Evolutionary conservation across 2,329 filamentous ascomycete genomes (phyloP).

Genomic region (Iodosphaeria phyllophila): DNA sequence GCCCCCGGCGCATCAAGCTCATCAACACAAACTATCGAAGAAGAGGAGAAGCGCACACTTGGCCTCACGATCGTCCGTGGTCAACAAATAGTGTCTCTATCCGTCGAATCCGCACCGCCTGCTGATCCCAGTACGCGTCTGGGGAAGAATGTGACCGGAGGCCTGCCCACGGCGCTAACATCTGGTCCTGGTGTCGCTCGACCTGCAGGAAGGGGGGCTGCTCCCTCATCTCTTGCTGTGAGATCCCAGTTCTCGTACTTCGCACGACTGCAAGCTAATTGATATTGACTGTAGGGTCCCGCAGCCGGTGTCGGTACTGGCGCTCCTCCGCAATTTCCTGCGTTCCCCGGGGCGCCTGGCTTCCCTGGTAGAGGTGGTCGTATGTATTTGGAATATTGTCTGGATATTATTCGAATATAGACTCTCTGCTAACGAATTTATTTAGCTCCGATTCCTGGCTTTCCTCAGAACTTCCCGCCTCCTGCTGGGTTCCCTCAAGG

Average conservation of each 20-base stretch:
- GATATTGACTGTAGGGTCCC: constrained; percentile 45
- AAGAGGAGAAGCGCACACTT: constrained; percentile 94
- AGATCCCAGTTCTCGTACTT: constrained; percentile 8
- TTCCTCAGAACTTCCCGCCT: constrained; percentile 23
- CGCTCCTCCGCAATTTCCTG: constrained; percentile 36
- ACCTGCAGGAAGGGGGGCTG: constrained; percentile 68
- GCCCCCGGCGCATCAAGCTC: constrained; percentile 44
- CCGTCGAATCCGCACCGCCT: constrained; percentile 87
- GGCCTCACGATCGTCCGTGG: constrained; percentile 89
- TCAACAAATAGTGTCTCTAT: constrained; percentile 84
- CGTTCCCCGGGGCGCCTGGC: constrained; percentile 30
- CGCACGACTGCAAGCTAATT: constrained; percentile 7
- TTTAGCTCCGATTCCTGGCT: constrained; percentile 9
- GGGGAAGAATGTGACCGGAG: constrained; percentile 54
- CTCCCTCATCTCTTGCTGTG: constrained; percentile 64
- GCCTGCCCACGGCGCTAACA: constrained; percentile 50
- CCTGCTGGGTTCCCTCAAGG: constrained; percentile 24
- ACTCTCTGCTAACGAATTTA: not conserved
- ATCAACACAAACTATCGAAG: constrained; percentile 52
- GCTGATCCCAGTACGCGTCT: constrained; percentile 83
- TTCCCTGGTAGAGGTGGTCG: constrained; percentile 36
- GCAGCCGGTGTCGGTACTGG: constrained; percentile 71
- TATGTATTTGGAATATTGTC: constrained; percentile 18
- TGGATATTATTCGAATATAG: not conserved
- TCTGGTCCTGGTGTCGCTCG: constrained; percentile 80